Percentiles rank a stretch among this genome's conserved stretches.
Evolutionary conservation across 352 stramenopile genomes (phyloP).

Genomic region (Phytophthora cajani): DNA sequence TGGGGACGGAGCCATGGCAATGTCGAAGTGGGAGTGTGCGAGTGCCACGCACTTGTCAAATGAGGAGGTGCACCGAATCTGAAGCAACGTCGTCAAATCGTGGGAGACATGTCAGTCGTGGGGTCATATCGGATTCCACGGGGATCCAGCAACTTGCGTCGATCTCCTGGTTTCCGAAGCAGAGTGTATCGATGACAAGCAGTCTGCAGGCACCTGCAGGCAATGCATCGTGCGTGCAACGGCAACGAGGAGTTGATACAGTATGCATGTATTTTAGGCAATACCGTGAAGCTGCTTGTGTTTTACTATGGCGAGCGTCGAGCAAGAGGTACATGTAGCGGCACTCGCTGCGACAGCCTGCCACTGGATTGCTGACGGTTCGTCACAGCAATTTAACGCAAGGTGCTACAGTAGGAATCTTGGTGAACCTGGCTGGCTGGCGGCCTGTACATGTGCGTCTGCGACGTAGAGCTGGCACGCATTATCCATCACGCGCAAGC

Average conservation of each 20-base stretch:
- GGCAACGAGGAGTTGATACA: background rate
- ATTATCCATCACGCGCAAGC: slow-evolving; percentile 3
- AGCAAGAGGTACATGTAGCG: background rate
- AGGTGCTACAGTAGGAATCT: background rate
- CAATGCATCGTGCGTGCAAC: background rate
- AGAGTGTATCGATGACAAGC: too few species aligned
- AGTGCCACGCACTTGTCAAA: slow-evolving; percentile 26
- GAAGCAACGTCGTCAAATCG: slow-evolving; percentile 28
- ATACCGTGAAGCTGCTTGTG: background rate
- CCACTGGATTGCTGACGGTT: slow-evolving; percentile 9
- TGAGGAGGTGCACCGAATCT: slow-evolving; percentile 22
- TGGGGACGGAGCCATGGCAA: slow-evolving; percentile 22
- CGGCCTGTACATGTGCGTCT: background rate
- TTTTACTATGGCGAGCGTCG: background rate
- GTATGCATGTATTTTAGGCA: too few species aligned
- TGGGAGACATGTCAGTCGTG: slow-evolving; percentile 8
- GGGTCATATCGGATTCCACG: background rate
- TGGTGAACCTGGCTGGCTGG: background rate
- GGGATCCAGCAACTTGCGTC: background rate
- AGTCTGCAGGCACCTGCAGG: too few species aligned
- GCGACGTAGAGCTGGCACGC: slow-evolving; percentile 3
- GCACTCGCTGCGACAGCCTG: background rate
- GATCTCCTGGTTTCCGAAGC: too few species aligned
- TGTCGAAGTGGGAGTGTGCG: slow-evolving; percentile 1
- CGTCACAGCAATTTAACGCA: slow-evolving; percentile 11